These are phyloP conservation scores for Ascoidea rubescens DNA, from an alignment of 805 yeast genomes.

Conservation along the genomic window DNA sequence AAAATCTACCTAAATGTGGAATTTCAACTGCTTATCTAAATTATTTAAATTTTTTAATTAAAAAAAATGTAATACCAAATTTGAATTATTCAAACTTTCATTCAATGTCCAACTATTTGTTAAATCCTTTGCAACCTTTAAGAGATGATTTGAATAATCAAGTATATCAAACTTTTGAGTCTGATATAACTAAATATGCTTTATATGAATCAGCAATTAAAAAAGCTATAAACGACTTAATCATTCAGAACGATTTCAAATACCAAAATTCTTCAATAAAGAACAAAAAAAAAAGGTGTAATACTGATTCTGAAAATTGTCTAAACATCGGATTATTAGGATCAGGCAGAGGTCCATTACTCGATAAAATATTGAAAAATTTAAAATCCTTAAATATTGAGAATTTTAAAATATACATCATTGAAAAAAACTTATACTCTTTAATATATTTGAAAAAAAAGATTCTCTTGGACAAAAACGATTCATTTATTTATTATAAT, in stretches of 20 bases:
- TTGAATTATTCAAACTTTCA: no score
- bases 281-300: constrained; percentile 4
- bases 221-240: constrained; percentile 31
- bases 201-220: constrained; percentile 53
- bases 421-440: constrained; percentile 65
- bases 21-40: not conserved
- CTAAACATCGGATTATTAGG: constrained; percentile 53
- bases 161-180: constrained; percentile 59
- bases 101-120: no score
- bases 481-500: no score
- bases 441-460: constrained; percentile 32
- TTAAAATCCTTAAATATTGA: constrained; percentile 18
- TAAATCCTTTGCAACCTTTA: constrained; percentile 61
- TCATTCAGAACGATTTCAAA: no score
- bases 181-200: constrained; percentile 54
- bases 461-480: no score
- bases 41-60: no score
- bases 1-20: constrained; percentile 3
- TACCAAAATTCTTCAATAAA: no score
- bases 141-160: constrained; percentile 37
- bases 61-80: not conserved
- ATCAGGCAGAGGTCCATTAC: constrained; percentile 80
- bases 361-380: constrained; percentile 36
- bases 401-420: constrained; percentile 31
- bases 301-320: constrained; percentile 5